Evolutionary conservation across 257 asterid species (phyloP).

Genomic region (Fraxinus pennsylvanica): DNA sequence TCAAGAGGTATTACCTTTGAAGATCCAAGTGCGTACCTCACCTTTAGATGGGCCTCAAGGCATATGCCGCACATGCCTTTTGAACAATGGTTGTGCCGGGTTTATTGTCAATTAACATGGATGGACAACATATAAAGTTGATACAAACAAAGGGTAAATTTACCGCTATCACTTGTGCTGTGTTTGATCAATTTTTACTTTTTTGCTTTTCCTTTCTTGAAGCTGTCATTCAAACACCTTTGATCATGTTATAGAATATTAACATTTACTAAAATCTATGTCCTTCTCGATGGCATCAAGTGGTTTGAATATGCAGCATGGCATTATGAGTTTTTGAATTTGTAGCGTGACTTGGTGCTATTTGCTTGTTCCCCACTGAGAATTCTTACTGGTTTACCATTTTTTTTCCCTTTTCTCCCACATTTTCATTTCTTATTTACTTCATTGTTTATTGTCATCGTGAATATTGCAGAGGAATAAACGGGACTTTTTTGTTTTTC

Average conservation of each 20-base stretch:
- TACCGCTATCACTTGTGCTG: too few relatives aligned
- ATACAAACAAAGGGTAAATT: too few relatives aligned
- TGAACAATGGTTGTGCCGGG: too few relatives aligned
- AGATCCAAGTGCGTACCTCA: too few relatives aligned
- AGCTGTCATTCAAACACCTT: too few relatives aligned
- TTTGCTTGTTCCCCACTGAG: slow-evolving; percentile 4
- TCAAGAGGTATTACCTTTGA: too few relatives aligned
- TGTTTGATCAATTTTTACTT: too few relatives aligned
- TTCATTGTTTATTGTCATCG: slow-evolving; percentile 11
- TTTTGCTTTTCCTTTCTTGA: too few relatives aligned
- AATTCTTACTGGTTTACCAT: slow-evolving; percentile 2
- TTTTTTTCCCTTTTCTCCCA: slow-evolving; percentile 3
- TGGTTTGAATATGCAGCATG: slow-evolving; percentile 9
- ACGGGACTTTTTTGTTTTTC: slow-evolving; percentile 78
- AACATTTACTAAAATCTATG: slow-evolving; percentile 6
- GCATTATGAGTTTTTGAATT: slow-evolving; percentile 12
- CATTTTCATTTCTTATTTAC: slow-evolving; percentile 3
- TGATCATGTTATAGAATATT: background rate
- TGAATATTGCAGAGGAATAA: slow-evolving; percentile 74
- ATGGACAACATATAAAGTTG: too few relatives aligned
- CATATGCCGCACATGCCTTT: too few relatives aligned
- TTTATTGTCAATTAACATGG: too few relatives aligned
- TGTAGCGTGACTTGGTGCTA: background rate
- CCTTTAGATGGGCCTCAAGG: too few relatives aligned
- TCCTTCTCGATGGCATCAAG: slow-evolving; percentile 1